phyloP scores from a whole-genome alignment of 768 basidiomycete genomes.

The Boletus tomentosulus region DNA sequence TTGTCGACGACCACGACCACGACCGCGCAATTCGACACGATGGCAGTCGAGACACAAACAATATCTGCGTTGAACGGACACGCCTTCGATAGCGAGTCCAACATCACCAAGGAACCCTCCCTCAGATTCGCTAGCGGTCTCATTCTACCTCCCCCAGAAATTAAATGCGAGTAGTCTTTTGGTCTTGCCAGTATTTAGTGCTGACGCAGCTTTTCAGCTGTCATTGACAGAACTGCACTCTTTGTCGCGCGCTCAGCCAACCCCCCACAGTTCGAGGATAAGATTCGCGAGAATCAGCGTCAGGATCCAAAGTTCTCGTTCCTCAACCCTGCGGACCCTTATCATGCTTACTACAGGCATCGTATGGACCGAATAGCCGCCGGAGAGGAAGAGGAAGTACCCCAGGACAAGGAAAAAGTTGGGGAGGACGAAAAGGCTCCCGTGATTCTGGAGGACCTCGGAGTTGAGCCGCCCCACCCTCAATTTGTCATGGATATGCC shows the following conservation, averaged over 20 bases:
- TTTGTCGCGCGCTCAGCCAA: conserved; percentile 94
- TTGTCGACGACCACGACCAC: conserved; percentile 16
- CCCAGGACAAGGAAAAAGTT: conserved; percentile 42
- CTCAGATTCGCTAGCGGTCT: conserved; percentile 74
- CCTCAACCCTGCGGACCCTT: conserved; percentile 94
- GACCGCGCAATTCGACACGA: conserved; percentile 26
- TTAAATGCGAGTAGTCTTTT: conserved; percentile 60
- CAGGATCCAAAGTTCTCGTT: conserved; percentile 98
- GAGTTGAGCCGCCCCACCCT: conserved; percentile 70
- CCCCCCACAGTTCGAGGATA: conserved; percentile 90
- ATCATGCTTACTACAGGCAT: conserved; percentile 97
- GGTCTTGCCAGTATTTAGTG: background rate
- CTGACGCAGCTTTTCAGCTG: conserved; percentile 46
- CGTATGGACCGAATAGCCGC: conserved; percentile 78
- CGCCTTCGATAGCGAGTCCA: conserved; percentile 37
- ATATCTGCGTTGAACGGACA: conserved; percentile 40
- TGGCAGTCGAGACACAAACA: conserved; percentile 44
- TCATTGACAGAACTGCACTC: conserved; percentile 91
- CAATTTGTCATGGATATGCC: conserved; percentile 87
- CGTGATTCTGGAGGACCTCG: conserved; percentile 52
- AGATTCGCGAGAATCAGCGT: conserved; percentile 95
- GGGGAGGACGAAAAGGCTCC: conserved; percentile 31
- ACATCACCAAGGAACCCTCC: conserved; percentile 36
- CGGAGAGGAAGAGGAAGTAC: conserved; percentile 66
- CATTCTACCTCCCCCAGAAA: conserved; percentile 94